Conservation (phyloP, 73 alveolate genomes). For the Tetrahymena borealis region DNA sequence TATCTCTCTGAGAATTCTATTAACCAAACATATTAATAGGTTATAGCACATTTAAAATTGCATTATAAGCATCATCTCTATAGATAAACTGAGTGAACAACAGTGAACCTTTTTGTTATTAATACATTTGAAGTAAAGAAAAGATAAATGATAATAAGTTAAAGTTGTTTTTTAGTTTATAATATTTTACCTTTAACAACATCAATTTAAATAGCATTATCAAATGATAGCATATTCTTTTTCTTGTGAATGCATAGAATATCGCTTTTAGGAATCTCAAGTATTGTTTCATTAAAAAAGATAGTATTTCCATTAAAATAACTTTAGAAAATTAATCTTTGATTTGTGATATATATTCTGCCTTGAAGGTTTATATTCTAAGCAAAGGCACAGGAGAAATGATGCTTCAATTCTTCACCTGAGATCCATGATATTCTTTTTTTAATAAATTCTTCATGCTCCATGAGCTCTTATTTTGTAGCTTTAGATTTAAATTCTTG, state of each 20-base stretch:
- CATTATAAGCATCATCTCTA: slow-evolving; percentile 42
- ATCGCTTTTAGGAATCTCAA: slow-evolving; percentile 35
- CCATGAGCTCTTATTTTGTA: not conserved
- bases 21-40: not conserved
- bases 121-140: not conserved
- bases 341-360: slow-evolving; percentile 26
- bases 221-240: slow-evolving; percentile 33
- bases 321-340: slow-evolving; percentile 29
- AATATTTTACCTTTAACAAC: slow-evolving; percentile 22
- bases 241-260: slow-evolving; percentile 16
- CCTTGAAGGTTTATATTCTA: slow-evolving; percentile 26
- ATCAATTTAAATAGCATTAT: slow-evolving; percentile 18
- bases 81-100: not conserved
- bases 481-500: not conserved
- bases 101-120: not conserved
- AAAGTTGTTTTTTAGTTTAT: not conserved
- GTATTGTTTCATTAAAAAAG: slow-evolving; percentile 37
- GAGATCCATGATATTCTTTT: not conserved
- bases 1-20: not conserved
- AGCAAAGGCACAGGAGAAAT: slow-evolving; percentile 34
- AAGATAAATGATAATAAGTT: not conserved
- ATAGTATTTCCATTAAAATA: slow-evolving; percentile 17
- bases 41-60: slow-evolving; percentile 5
- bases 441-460: not conserved
- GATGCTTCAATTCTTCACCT: not conserved